phyloP scores from a whole-genome alignment of 1,139 yeast species.

The Blastobotrys raffinosifermentans region DNA sequence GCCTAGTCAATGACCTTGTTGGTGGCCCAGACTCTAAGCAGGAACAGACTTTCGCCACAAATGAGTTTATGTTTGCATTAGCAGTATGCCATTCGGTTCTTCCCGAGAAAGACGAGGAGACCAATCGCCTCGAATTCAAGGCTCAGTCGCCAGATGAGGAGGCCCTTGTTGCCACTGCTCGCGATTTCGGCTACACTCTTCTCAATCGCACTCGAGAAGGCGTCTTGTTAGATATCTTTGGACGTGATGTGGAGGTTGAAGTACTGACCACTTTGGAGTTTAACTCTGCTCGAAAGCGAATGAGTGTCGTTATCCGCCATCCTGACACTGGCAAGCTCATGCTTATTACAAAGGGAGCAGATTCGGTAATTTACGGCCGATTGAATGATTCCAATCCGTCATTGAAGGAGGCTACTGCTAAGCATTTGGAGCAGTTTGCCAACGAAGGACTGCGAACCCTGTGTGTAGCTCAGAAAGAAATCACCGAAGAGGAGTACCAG shows the following conservation, averaged over 20 bases:
- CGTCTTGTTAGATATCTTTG: constrained; percentile 65
- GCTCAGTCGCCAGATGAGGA: constrained; percentile 99
- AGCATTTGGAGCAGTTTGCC: constrained; percentile 82
- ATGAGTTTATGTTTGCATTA: constrained; percentile 65
- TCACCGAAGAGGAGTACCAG: constrained; percentile 53
- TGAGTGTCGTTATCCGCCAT: constrained; percentile 82
- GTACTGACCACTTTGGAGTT: constrained; percentile 71
- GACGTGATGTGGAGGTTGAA: constrained; percentile 60
- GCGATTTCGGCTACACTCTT: constrained; percentile 84
- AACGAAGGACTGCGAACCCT: constrained; percentile 93
- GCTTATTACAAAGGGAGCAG: constrained; percentile 89
- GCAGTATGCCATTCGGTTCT: constrained; percentile 91
- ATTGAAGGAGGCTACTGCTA: constrained; percentile 56
- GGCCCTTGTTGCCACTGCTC: constrained; percentile 86
- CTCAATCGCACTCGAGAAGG: constrained; percentile 67
- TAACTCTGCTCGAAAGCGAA: constrained; percentile 89
- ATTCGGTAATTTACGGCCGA: constrained; percentile 78
- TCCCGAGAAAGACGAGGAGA: constrained; percentile 48
- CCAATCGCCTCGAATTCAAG: constrained; percentile 52
- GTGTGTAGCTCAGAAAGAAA: constrained; percentile 78
- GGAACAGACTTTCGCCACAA: constrained; percentile 51
- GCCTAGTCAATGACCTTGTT: constrained; percentile 20
- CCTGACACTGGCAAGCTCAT: constrained; percentile 45
- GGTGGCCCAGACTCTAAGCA: constrained; percentile 45
- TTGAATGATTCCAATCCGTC: constrained; percentile 32